Base-by-base conservation (phyloP, 805 yeast species). In the Jamesozyma spencerorum region DNA sequence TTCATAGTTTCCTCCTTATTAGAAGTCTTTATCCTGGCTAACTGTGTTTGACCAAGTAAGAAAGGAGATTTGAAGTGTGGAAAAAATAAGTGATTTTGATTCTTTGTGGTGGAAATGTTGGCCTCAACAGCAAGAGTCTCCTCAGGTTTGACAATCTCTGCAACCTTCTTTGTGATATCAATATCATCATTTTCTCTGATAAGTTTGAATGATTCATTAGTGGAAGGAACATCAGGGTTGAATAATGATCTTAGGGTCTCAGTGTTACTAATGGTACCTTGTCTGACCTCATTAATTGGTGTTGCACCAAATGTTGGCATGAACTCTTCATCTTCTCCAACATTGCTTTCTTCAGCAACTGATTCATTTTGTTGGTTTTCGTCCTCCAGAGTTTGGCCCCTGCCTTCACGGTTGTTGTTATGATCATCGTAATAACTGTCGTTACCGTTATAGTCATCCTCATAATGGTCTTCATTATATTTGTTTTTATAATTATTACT, bases 31-130 rank as follows among this genome's bases (percentile, higher is more conserved):
- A 72, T 68, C 51, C 77, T 81, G 43, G 73, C 74, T 36, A 86
- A 58, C 57, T 84, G 95, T 0, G 95, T 71, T 62, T 88, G 97
- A 0, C 96, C 80, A 38, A 74, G 75, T 47, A 90, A 66, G 63
- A 85, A 90, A 1, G 96, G 96, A 1, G 97, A 88, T 15, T 82
- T 82, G 11, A 70, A 65, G 57, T 90, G 97, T 2, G 81, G 65
- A 72, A 94, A 90, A 60, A 90, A 88, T 28, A 87, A 65, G 6
- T 85, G 78, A 36, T 61, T 61, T 48, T 37, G 32, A 15, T 38
- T 29, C 19, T 28, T 57, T 68, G 42, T 51, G 59, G 31, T 61
- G 62, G 34, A 54, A 59, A 33, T 62, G 62, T 26, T 54, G 18
- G 15, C 34, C 15, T 35, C 29, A 12, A 32, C 42, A 3, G 44